A percentile compares a stretch with the other conserved stretches of the same genome.
These are phyloP conservation scores for Penicillium pulvis DNA, from an alignment of 495 filamentous ascomycete species.

Conservation along the genomic window DNA sequence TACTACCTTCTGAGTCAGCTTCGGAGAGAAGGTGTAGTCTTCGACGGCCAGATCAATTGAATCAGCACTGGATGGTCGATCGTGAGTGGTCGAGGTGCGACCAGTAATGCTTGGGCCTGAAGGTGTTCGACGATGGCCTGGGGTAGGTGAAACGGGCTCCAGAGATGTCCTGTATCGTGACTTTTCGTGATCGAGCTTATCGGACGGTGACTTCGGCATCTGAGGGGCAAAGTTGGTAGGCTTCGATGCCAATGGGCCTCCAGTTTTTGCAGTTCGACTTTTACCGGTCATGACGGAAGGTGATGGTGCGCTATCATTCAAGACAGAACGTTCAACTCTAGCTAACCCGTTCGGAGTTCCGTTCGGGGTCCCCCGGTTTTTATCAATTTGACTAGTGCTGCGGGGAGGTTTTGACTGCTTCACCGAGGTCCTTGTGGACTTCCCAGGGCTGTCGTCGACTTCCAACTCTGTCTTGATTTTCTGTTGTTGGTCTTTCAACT, in stretches of 20 bases:
- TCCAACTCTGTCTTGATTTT: conserved; percentile 45
- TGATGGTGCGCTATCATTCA: conserved; percentile 69
- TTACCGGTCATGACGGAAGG: conserved; percentile 61
- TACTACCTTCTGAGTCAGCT: conserved; percentile 81
- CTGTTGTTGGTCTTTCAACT: conserved; percentile 55
- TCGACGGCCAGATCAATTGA: conserved; percentile 87
- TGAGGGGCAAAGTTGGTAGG: conserved; percentile 43
- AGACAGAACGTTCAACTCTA: conserved; percentile 17
- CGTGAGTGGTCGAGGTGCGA: conserved; percentile 36
- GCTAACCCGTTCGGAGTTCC: conserved; percentile 22
- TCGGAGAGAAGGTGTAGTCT: conserved; percentile 79
- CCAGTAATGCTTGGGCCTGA: conserved; percentile 37
- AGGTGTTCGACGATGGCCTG: conserved; percentile 43
- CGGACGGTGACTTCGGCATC: conserved; percentile 38
- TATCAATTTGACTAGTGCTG: conserved; percentile 30
- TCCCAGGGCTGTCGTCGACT: conserved; percentile 36
- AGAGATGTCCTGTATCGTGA: conserved; percentile 38
- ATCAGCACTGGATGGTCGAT: conserved; percentile 74
- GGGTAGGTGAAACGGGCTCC: conserved; percentile 39
- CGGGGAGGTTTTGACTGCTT: conserved; percentile 28
- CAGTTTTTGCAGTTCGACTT: conserved; percentile 51
- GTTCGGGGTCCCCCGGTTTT: conserved; percentile 6
- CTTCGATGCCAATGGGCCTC: conserved; percentile 46
- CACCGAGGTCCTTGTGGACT: conserved; percentile 32
- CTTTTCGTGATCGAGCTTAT: conserved; percentile 41